Evolutionary conservation across 1,284 basidiomycete species (phyloP).

Genomic region (Kalmanozyma brasiliensis): DNA sequence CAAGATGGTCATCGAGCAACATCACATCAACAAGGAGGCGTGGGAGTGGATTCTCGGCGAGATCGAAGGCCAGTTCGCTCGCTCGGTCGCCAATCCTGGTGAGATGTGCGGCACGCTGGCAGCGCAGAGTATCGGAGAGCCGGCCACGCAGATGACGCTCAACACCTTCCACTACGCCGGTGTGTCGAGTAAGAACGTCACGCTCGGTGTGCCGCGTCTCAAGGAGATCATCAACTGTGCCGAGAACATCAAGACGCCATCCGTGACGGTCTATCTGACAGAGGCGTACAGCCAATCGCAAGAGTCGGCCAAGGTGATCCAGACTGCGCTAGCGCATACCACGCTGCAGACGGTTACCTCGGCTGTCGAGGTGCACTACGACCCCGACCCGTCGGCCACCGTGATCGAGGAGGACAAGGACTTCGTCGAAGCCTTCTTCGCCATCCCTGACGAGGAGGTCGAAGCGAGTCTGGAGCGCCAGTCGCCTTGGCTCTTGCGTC

Average conservation of each 20-base stretch:
- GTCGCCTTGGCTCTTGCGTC: conserved; percentile 96
- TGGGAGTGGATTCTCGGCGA: conserved; percentile 99
- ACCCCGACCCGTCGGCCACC: conserved; percentile 89
- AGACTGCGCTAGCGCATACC: conserved; percentile 92
- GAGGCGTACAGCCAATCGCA: conserved; percentile 69
- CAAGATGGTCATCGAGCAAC: conserved; percentile 66
- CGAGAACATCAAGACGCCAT: conserved; percentile 97
- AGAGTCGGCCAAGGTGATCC: conserved; percentile 81
- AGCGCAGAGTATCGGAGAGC: conserved; percentile 98
- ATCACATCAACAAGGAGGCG: conserved; percentile 73
- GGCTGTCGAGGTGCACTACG: conserved; percentile 97
- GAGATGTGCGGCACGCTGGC: conserved; percentile 99
- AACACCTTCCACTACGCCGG: conserved; percentile 99
- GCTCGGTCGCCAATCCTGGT: conserved; percentile 89
- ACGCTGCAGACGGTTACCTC: conserved; percentile 94
- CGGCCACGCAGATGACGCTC: conserved; percentile 99
- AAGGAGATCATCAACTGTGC: conserved; percentile 99
- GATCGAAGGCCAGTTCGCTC: conserved; percentile 77
- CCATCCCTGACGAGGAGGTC: conserved; percentile 96
- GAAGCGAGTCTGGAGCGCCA: conserved; percentile 89
- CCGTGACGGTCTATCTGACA: conserved; percentile 82
- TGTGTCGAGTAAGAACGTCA: conserved; percentile 98
- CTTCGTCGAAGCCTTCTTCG: conserved; percentile 99
- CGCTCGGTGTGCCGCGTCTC: conserved; percentile 96
- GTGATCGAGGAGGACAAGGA: conserved; percentile 95